Conservation (phyloP, 768 basidiomycete species). For the Boletus vinaceobasis region DNA sequence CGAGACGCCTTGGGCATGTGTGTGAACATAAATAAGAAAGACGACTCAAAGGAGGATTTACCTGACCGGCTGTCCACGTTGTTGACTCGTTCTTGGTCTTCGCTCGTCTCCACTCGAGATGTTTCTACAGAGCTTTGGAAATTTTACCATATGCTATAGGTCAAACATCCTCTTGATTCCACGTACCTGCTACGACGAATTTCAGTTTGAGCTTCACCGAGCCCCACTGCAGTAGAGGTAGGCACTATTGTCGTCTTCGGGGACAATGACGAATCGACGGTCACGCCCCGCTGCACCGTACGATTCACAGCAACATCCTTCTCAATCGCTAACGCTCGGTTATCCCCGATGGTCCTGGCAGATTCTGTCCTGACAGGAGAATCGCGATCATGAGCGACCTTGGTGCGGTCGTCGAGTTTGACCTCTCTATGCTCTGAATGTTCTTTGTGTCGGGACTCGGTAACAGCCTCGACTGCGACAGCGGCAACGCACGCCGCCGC, state of each 20-base stretch:
- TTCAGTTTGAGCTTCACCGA: neutral
- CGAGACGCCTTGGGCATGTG: neutral
- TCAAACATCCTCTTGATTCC: neutral
- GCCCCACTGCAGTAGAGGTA: neutral
- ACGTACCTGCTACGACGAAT: neutral
- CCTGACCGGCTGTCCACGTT: neutral
- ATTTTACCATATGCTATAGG: neutral
- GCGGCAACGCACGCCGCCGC: slow-evolving; percentile 12
- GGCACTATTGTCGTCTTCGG: neutral
- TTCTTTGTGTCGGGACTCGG: slow-evolving; percentile 6
- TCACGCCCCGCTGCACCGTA: neutral
- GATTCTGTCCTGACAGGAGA: neutral
- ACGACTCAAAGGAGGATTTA: neutral
- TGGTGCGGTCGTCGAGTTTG: neutral
- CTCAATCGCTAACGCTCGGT: neutral
- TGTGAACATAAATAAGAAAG: neutral
- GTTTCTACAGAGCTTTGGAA: neutral
- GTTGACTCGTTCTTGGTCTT: neutral
- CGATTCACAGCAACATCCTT: neutral
- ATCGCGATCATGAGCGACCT: neutral
- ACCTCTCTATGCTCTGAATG: neutral
- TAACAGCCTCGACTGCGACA: slow-evolving; percentile 5
- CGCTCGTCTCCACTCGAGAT: neutral
- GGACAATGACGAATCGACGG: neutral
- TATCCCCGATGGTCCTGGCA: neutral